Evolutionary conservation across 345 rosid species (phyloP).

Genomic region (Carallia brachiata): DNA sequence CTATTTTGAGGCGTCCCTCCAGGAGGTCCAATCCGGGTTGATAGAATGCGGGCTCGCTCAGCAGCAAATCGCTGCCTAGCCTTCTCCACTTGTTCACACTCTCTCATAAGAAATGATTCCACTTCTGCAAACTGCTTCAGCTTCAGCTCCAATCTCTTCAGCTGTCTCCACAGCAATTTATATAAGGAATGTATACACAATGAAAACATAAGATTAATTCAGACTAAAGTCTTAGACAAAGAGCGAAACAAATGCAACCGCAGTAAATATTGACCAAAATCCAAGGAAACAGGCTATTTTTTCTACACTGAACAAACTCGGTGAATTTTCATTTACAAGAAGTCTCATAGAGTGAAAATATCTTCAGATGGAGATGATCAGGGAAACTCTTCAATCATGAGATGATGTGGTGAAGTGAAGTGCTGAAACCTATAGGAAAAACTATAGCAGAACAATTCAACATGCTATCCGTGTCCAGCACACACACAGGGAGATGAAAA

Average conservation of each 20-base stretch:
- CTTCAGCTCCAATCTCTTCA: constrained; percentile 96
- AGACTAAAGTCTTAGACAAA: not conserved
- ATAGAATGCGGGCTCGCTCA: constrained; percentile 64
- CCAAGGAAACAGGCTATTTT: not conserved
- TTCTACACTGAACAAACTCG: not conserved
- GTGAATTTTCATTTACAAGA: not conserved
- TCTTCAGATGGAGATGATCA: not conserved
- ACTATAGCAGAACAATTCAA: too few relatives aligned
- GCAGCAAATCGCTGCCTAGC: constrained; percentile 77
- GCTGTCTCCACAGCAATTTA: constrained; percentile 35
- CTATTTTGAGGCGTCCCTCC: constrained; percentile 49
- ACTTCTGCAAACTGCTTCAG: constrained; percentile 99
- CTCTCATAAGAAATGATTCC: constrained; percentile 88
- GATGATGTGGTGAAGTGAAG: not conserved
- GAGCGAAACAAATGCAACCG: not conserved
- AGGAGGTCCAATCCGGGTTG: constrained; percentile 55
- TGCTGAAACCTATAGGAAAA: too few relatives aligned
- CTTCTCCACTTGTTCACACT: constrained; percentile 96
- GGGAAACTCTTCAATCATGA: not conserved
- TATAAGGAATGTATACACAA: not conserved
- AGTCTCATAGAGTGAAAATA: not conserved
- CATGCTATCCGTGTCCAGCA: too few relatives aligned
- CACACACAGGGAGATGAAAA: too few relatives aligned
- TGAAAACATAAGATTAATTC: not conserved
- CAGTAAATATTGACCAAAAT: not conserved